Evolutionary conservation across 176 grass and related monocot genomes (phyloP).

Genomic region (Pharus latifolius): DNA sequence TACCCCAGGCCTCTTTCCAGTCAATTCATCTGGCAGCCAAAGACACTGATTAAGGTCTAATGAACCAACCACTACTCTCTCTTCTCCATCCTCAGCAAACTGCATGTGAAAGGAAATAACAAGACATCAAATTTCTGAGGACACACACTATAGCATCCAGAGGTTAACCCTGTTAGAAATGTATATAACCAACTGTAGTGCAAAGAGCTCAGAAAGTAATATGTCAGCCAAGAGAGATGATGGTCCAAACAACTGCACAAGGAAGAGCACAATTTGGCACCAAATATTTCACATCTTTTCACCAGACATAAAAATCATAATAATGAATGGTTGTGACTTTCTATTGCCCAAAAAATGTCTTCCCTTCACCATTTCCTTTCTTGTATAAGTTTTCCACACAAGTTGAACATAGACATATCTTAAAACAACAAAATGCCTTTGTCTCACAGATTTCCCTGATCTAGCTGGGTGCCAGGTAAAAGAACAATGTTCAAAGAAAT

Average conservation of each 20-base stretch:
- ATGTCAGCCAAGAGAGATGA: neutral
- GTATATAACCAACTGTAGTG: neutral
- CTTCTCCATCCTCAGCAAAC: slow-evolving; percentile 70
- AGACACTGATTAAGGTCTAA: slow-evolving; percentile 90
- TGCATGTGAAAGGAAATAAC: slow-evolving; percentile 29
- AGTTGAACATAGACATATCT: neutral
- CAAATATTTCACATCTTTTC: neutral
- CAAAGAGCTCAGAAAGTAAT: neutral
- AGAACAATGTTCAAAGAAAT: neutral
- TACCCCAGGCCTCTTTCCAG: slow-evolving; percentile 74
- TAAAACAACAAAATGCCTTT: neutral
- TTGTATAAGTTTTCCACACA: neutral
- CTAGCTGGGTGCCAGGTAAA: neutral
- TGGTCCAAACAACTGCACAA: neutral
- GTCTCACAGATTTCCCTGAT: neutral
- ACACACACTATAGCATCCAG: neutral
- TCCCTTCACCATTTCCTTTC: neutral
- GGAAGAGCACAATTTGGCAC: neutral
- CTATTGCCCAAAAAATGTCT: neutral
- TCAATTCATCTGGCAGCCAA: slow-evolving; percentile 73
- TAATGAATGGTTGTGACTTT: neutral
- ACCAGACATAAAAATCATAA: neutral
- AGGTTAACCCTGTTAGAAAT: neutral
- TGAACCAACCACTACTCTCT: slow-evolving; percentile 72
- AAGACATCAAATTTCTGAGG: neutral